Evolutionary conservation across 78 protist species (phyloP), one percentile per base, ranked within the genome.

Genomic region (Thecamonas trahens): DNA sequence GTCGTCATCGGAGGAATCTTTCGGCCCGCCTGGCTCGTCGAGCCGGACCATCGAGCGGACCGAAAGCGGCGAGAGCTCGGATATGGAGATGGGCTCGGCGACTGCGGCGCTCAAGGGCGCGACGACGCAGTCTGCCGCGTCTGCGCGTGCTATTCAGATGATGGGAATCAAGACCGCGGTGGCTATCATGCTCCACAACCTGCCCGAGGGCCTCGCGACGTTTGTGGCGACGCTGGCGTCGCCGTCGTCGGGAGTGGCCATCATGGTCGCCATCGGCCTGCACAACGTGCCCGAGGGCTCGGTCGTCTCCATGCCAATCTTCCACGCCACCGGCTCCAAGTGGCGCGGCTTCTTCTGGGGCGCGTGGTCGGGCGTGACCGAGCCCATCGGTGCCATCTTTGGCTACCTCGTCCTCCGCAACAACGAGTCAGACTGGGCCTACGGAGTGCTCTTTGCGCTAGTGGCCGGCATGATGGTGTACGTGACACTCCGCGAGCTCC

Each of bases 121-220:
- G n/a, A n/a, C n/a, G n/a, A n/a, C n/a, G n/a, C n/a, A n/a, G n/a
- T n/a, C n/a, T n/a, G n/a, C n/a, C n/a, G n/a, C n/a, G n/a, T n/a
- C n/a, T n/a, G n/a, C n/a, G n/a, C n/a, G n/a, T n/a, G n/a, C n/a
- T n/a, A n/a, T 82, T n/a, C 4, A 29, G 34, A 5, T 3, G 13
- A 74, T 71, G 77, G 87, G 74, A 24, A 0, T 82, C 44, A 45
- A 70, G 55, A 76, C 87, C 6, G 72, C 79, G 20, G n/a, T 68
- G n/a, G 86, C 86, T 38, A 70, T 85, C 24, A 72, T 39, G 13
- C 0, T 85, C 32, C 91, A 86, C 82, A 86, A 86, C 68, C 73
- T 86, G 31, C 91, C 91, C 31, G 91, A 87, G 53, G 92, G 92
- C 4, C 55, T 87, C 35, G 92, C 89, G 11, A 83, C 92, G 2